A percentile compares a stretch with the other conserved stretches of the same genome.
Evolutionary conservation across 768 basidiomycete genomes (phyloP).

Genomic region (Collybia nuda): DNA sequence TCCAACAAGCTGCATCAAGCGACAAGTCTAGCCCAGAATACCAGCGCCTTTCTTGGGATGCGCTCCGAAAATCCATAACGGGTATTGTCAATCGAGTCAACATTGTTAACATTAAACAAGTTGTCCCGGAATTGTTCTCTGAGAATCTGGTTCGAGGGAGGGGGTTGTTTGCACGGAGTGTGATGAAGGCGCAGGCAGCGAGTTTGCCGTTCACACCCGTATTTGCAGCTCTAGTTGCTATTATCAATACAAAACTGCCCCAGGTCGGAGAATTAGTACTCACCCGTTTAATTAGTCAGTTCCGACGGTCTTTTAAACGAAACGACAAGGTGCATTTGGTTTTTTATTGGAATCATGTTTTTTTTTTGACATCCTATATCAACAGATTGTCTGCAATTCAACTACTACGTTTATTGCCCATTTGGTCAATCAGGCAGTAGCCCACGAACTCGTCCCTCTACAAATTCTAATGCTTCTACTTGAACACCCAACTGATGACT

Average conservation of each 20-base stretch:
- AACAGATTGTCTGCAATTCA: conserved; percentile 88
- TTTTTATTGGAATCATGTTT: too few species aligned
- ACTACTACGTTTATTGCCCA: conserved; percentile 90
- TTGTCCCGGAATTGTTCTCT: conserved; percentile 86
- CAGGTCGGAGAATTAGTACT: conserved; percentile 93
- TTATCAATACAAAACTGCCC: conserved; percentile 96
- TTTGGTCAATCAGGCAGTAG: conserved; percentile 90
- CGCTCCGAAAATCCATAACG: conserved; percentile 93
- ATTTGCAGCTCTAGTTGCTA: conserved; percentile 90
- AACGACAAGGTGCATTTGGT: conserved; percentile 83
- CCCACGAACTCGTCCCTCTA: conserved; percentile 91
- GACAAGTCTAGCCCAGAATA: conserved; percentile 89
- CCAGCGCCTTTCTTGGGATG: conserved; percentile 97
- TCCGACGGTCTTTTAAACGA: conserved; percentile 90
- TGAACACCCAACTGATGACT: conserved; percentile 94
- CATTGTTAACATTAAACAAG: conserved; percentile 91
- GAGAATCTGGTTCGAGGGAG: conserved; percentile 95
- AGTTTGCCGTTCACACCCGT: conserved; percentile 98
- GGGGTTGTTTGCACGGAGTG: conserved; percentile 88
- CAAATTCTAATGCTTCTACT: conserved; percentile 95
- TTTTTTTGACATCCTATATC: not conserved
- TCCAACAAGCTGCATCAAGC: conserved; percentile 78
- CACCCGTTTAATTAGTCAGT: conserved; percentile 90
- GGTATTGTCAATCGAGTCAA: conserved; percentile 99
- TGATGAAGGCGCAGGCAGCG: conserved; percentile 97